Conservation (phyloP, 2,329 filamentous ascomycete species). For the Didymella arachidicola region DNA sequence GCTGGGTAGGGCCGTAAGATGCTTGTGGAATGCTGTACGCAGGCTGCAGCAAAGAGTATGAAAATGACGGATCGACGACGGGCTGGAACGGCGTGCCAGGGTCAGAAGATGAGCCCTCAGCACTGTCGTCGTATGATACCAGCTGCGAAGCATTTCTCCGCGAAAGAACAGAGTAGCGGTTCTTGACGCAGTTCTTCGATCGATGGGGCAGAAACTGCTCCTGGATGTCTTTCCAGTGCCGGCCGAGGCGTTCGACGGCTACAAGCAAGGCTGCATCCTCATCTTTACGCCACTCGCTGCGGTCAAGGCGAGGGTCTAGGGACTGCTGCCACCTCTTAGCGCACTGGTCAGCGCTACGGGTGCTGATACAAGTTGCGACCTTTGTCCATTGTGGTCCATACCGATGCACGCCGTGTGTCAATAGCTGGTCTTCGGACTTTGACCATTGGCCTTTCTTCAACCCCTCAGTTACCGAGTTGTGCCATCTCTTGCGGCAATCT, state of each 20-base stretch:
- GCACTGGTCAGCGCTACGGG: constrained; percentile 54
- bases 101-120: constrained; percentile 11
- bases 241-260: constrained; percentile 35
- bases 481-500: constrained; percentile 56
- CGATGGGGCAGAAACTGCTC: constrained; percentile 45
- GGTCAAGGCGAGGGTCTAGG: constrained; percentile 53
- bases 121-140: constrained; percentile 7
- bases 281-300: constrained; percentile 49
- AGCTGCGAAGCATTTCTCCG: constrained; percentile 3
- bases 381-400: constrained; percentile 54
- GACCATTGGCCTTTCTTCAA: constrained; percentile 55
- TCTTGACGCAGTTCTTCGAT: constrained; percentile 52
- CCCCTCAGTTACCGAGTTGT: constrained; percentile 49
- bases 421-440: constrained; percentile 46
- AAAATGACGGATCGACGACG: not conserved
- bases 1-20: not conserved
- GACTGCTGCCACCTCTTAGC: constrained; percentile 58
- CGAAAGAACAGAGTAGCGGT: constrained; percentile 39
- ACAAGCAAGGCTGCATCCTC: constrained; percentile 38
- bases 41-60: not conserved
- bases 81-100: constrained; percentile 9
- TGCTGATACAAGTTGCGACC: constrained; percentile 52
- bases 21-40: not conserved
- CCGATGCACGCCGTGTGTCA: constrained; percentile 46
- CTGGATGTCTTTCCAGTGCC: constrained; percentile 52